Conservation (phyloP, 2,329 filamentous ascomycete species). For the Colletotrichum cuscutae region DNA sequence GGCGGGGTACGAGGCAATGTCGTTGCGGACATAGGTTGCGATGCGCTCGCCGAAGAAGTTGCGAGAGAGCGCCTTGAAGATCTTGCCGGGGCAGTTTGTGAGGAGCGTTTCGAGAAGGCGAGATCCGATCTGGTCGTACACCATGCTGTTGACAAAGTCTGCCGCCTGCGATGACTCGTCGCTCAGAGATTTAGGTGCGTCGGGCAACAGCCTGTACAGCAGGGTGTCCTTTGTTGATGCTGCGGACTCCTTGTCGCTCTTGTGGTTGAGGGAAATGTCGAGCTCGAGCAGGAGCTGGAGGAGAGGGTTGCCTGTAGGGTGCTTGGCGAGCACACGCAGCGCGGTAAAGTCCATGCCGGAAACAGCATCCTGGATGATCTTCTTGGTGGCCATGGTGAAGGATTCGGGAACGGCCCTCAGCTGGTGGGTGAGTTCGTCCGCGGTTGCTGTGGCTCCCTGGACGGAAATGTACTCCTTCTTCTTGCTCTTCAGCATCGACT, state of each 20-base stretch:
- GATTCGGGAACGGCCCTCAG: conserved; percentile 77
- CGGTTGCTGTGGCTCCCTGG: conserved; percentile 59
- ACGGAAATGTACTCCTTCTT: conserved; percentile 87
- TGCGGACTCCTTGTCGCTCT: conserved; percentile 68
- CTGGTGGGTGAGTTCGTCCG: conserved; percentile 47
- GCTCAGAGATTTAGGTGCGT: conserved; percentile 74
- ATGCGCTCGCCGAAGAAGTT: conserved; percentile 84
- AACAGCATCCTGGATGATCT: conserved; percentile 83
- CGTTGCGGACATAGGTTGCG: conserved; percentile 84
- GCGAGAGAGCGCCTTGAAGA: conserved; percentile 89
- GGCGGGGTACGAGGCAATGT: conserved; percentile 88
- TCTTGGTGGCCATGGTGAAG: conserved; percentile 80
- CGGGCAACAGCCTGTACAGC: conserved; percentile 81
- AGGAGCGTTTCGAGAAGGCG: conserved; percentile 90
- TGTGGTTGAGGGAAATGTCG: conserved; percentile 79
- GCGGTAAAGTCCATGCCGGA: conserved; percentile 81
- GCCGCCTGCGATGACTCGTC: conserved; percentile 79
- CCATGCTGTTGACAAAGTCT: conserved; percentile 83
- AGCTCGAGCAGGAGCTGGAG: conserved; percentile 91
- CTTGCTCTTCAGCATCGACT: conserved; percentile 86
- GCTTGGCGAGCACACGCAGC: conserved; percentile 84
- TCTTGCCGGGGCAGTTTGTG: conserved; percentile 81
- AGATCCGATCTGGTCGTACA: conserved; percentile 92
- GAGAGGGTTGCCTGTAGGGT: conserved; percentile 91
- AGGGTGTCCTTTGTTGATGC: conserved; percentile 61